Percentiles rank a stretch among this genome's conserved stretches.
These are phyloP conservation scores for Isoetes taiwanensis DNA, from an alignment of 75 land plant genomes.

Conservation along the genomic window DNA sequence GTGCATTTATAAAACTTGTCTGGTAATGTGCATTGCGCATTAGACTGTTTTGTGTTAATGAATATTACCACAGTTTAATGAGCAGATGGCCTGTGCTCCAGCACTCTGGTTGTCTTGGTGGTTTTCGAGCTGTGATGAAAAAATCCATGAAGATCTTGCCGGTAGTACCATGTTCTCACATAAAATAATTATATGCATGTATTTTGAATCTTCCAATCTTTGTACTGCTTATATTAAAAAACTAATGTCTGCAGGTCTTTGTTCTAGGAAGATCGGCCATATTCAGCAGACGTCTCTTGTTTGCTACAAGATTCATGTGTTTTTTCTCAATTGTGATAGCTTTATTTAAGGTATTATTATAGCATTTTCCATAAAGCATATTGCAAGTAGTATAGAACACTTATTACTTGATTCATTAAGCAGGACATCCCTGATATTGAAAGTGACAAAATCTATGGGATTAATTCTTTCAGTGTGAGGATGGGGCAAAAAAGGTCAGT, in stretches of 20 bases:
- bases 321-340: conserved; percentile 99
- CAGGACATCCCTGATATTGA: conserved; percentile 97
- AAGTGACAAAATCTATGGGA: conserved; percentile 87
- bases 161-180: too few species aligned
- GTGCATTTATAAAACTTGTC: too few species aligned
- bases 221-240: too few species aligned
- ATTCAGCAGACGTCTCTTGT: conserved; percentile 61
- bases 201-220: too few species aligned
- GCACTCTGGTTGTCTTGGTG: too few species aligned
- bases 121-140: too few species aligned
- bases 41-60: too few species aligned
- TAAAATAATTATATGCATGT: too few species aligned
- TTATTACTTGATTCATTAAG: neutral
- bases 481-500: conserved; percentile 54
- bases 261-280: conserved; percentile 56
- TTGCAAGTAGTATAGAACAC: neutral
- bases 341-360: conserved; percentile 76
- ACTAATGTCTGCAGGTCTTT: conserved; percentile 35
- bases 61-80: too few species aligned
- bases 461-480: conserved; percentile 70
- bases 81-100: too few species aligned
- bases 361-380: neutral
- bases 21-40: too few species aligned
- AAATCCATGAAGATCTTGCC: too few species aligned
- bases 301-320: conserved; percentile 97